Percentiles rank a stretch among this genome's conserved stretches.
These are phyloP conservation scores for Litsea cubeba DNA, from an alignment of 164 flowering plant genomes.

Conservation along the genomic window DNA sequence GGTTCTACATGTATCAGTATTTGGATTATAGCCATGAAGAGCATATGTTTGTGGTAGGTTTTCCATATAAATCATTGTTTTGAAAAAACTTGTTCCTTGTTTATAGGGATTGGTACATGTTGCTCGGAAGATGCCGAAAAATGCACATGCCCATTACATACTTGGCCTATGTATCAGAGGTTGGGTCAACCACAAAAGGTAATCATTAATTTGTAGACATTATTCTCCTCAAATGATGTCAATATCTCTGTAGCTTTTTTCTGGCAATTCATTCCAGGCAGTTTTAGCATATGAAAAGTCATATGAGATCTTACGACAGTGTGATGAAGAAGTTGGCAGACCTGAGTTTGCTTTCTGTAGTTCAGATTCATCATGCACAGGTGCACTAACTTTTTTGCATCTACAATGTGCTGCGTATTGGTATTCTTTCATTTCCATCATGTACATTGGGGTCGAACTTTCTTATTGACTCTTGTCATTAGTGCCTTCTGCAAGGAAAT, in stretches of 20 bases:
- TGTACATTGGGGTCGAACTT: background rate
- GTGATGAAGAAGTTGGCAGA: constrained; percentile 75
- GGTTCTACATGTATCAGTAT: no score
- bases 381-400: constrained; percentile 24
- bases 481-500: constrained; percentile 79
- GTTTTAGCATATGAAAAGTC: constrained; percentile 80
- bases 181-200: constrained; percentile 90
- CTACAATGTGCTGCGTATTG: background rate
- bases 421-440: constrained; percentile 5
- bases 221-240: background rate
- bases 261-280: constrained; percentile 40
- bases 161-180: constrained; percentile 95
- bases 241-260: background rate
- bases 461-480: constrained; percentile 11
- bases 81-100: constrained; percentile 6
- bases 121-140: constrained; percentile 89
- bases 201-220: constrained; percentile 4
- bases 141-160: constrained; percentile 91
- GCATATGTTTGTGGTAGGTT: no score
- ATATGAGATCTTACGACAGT: constrained; percentile 62
- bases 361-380: constrained; percentile 96
- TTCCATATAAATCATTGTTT: no score
- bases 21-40: no score
- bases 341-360: constrained; percentile 76
- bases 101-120: constrained; percentile 83